phyloP scores from a whole-genome alignment of 345 rosid species.

The Salix viminalis region DNA sequence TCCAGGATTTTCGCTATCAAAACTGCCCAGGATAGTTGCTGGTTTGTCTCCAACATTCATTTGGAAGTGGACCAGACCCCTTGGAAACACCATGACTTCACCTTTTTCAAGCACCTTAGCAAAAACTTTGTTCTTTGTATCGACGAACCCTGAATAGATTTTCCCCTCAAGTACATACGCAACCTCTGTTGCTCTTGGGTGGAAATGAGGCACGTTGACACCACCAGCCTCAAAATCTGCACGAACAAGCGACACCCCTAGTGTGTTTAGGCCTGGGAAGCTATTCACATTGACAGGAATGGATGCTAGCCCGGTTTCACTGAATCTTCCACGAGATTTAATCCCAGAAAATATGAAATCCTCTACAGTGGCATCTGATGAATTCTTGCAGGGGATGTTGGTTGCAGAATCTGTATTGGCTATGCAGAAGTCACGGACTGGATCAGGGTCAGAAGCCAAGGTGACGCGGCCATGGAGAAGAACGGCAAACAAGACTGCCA shows the following conservation, averaged over 20 bases:
- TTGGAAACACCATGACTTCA: slow-evolving; percentile 86
- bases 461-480: slow-evolving; percentile 25
- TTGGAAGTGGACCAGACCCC: slow-evolving; percentile 73
- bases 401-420: slow-evolving; percentile 22
- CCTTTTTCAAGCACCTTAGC: slow-evolving; percentile 73
- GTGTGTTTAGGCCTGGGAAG: slow-evolving; percentile 74
- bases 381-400: slow-evolving; percentile 50
- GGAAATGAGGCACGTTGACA: slow-evolving; percentile 74
- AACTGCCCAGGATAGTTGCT: slow-evolving; percentile 62
- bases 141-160: slow-evolving; percentile 74
- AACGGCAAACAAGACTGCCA: slow-evolving; percentile 10
- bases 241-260: slow-evolving; percentile 63
- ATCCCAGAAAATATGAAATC: slow-evolving; percentile 68
- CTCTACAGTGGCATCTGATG: slow-evolving; percentile 50
- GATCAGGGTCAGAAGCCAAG: slow-evolving; percentile 74
- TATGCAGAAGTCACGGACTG: slow-evolving; percentile 69
- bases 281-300: slow-evolving; percentile 45
- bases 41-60: slow-evolving; percentile 68
- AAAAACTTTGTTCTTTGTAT: slow-evolving; percentile 49
- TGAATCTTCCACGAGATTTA: slow-evolving; percentile 44
- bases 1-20: slow-evolving; percentile 77
- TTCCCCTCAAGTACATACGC: slow-evolving; percentile 57
- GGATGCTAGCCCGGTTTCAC: slow-evolving; percentile 54
- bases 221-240: slow-evolving; percentile 67
- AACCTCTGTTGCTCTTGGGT: slow-evolving; percentile 71